phyloP scores from a whole-genome alignment of 257 asterid genomes.

The Primulina eburnea region DNA sequence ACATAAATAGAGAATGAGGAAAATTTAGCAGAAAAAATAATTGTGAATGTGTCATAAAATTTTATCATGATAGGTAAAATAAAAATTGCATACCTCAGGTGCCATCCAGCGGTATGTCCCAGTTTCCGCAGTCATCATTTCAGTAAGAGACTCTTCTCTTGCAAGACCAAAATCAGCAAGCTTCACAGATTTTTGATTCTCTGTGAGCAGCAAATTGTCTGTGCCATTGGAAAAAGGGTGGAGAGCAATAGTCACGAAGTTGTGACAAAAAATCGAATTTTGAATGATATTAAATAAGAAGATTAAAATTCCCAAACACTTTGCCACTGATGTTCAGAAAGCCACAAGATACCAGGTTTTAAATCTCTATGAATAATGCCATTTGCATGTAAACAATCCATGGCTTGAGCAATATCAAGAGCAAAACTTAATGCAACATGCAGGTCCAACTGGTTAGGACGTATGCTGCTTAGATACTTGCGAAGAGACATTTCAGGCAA shows the following conservation, averaged over 20 bases:
- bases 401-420: conserved; percentile 85
- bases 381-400: conserved; percentile 95
- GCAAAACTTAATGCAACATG: conserved; percentile 70
- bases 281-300: conserved; percentile 14
- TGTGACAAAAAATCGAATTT: conserved; percentile 7
- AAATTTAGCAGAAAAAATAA: not conserved
- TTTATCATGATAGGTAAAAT: not conserved
- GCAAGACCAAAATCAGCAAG: conserved; percentile 99
- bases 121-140: conserved; percentile 99
- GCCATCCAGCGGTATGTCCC: conserved; percentile 99
- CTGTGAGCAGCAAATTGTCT: conserved; percentile 96
- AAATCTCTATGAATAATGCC: conserved; percentile 95
- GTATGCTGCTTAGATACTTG: conserved; percentile 70
- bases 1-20: conserved; percentile 3
- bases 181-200: conserved; percentile 82
- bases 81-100: conserved; percentile 70
- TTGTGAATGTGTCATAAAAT: not conserved
- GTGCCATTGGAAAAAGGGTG: conserved; percentile 29
- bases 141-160: conserved; percentile 94
- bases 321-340: conserved; percentile 14
- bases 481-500: conserved; percentile 95
- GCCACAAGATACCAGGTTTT: conserved; percentile 73
- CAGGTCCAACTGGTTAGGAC: conserved; percentile 80
- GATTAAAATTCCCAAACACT: conserved; percentile 8
- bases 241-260: conserved; percentile 12